Evolutionary conservation across 805 yeast species (phyloP), one percentile per base, ranked within the genome.

Genomic region (Allodekkera sacchari): DNA sequence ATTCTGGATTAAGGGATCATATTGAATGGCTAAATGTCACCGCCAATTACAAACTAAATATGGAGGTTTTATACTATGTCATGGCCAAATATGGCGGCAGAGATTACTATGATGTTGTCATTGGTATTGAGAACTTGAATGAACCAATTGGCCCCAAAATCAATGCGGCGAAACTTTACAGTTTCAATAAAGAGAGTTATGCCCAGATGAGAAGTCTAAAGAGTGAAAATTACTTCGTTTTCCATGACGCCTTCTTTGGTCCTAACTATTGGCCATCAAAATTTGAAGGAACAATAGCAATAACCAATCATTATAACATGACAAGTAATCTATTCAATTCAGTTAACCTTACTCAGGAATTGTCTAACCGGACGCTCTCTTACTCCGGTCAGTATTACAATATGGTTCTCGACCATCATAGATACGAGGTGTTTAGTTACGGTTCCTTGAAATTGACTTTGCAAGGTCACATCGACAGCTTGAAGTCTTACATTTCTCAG

Each of bases 341-440:
- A n/a, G n/a, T n/a, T n/a, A n/a, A n/a, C n/a, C n/a, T n/a, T n/a
- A n/a, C n/a, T n/a, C n/a, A n/a, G n/a, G n/a, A n/a, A n/a, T n/a
- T n/a, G n/a, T n/a, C 19, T 27, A 28, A 27, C 28, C 29, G 29
- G 33, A 15, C 37, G 4, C 28, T 36, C 11, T 23, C 26, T 20
- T 39, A 38, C 27, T 31, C 31, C 35, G 45, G 41, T 7, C 53
- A 58, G 33, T 67, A 61, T 52, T 75, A 77, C 73, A 75, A 78
- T 47, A 79, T 83, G 32, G 74, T 83, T 13, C 56, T 87, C 21
- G 96, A 88, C 55, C 95, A 84, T 59, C 96, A 88, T 59, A 80
- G 81, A 52, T 88, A 88, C 63, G 94, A 84, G 61, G 92, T 83
- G n/a, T 88, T 88, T 56, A 64, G 74, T 27, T 52, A 65, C n/a